Base-by-base conservation (phyloP, 2,329 filamentous ascomycete species). In the Trichoderma cornu-damae region DNA sequence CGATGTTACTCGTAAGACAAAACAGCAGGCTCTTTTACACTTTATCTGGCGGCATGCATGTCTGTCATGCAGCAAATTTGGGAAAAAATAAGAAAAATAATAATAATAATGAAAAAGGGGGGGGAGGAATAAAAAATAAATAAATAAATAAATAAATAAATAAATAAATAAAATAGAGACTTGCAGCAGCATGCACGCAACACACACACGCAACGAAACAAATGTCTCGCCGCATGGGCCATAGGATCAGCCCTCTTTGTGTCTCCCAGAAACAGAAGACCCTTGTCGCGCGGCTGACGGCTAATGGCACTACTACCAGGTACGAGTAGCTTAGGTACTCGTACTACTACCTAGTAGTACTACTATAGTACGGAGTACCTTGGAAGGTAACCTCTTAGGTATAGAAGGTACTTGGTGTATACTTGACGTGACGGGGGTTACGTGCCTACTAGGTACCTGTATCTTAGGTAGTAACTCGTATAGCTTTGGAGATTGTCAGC, bases 41-140 rank as follows among this genome's bases (percentile, higher is more conserved):
- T 30, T 50, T 59, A 58, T 64, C 61, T 60, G 48, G 61, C 54
- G 57, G 46, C 57, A 64, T 63, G 62, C 59, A 63, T 61, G 60
- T 56, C 62, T 61, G 60, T 56, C 62, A 61, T 64, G 62, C 63
- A 62, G 55, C 46, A 47, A 28, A 47, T 42, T 56, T 44, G 37
- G 54, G 40, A n/a, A 57, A 30, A 55, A 51, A 46, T 14, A 8
- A 34, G 16, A 22, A n/a, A 47, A n/a, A n/a, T 6, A 4, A 12
- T 14, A 30, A 18, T 12, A 12, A 14, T n/a, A 20, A 34, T 6
- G n/a, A 11, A 6, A 32, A 47, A 7, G 26, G 11, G 14, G 9
- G 16, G 4, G n/a, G 14, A 18, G n/a, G 12, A 18, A 46, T 3
- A 28, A 1, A n/a, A 12, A n/a, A 9, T 20, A 18, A 28, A 11